Evolutionary conservation across 495 filamentous ascomycete genomes (phyloP).

Genomic region (Neurospora terricola): DNA sequence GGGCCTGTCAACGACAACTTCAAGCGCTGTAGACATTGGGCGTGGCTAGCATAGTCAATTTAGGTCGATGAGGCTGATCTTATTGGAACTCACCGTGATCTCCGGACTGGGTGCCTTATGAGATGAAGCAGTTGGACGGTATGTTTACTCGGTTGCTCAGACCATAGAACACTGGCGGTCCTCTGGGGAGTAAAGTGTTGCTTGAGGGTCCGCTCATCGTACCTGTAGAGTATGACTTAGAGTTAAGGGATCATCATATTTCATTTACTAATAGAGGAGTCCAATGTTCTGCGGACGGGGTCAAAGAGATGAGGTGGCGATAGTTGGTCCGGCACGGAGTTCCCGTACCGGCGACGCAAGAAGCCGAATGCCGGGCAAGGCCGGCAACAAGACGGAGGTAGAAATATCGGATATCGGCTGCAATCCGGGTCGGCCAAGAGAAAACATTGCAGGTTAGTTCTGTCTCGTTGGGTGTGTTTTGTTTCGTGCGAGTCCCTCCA

Average conservation of each 20-base stretch:
- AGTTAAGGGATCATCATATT: neutral
- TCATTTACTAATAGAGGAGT: neutral
- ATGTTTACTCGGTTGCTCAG: neutral
- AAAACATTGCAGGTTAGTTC: neutral
- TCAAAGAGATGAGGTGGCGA: neutral
- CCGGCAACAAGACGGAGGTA: neutral
- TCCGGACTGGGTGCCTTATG: neutral
- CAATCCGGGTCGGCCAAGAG: neutral
- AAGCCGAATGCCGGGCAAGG: neutral
- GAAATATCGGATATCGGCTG: neutral
- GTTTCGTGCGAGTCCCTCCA: neutral
- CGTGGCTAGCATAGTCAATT: neutral
- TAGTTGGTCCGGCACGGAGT: neutral
- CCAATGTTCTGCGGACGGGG: neutral
- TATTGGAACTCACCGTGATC: neutral
- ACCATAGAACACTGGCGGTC: neutral
- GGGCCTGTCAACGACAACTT: neutral
- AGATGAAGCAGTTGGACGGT: neutral
- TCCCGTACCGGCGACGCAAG: neutral
- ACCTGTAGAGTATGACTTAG: neutral
- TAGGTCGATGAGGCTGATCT: neutral
- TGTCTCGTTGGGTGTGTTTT: neutral
- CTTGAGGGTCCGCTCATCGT: neutral
- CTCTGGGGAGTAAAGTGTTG: neutral
- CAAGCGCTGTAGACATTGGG: neutral